A percentile compares a stretch with the other conserved stretches of the same genome.
phyloP scores from a whole-genome alignment of 768 basidiomycete species.

The Dacryopinax primogenitus region DNA sequence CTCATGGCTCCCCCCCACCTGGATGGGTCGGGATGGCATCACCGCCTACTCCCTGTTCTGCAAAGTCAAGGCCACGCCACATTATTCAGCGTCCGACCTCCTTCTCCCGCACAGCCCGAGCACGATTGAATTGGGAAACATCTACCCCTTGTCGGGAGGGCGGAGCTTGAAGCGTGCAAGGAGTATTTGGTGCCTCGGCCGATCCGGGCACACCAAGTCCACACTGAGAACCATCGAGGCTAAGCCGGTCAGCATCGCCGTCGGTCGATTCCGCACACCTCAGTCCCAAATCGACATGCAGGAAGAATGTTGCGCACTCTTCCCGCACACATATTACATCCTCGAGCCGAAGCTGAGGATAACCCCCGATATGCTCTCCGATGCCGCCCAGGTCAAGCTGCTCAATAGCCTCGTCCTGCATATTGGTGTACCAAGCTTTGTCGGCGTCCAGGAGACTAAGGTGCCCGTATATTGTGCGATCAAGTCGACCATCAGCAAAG shows the following conservation, averaged over 20 bases:
- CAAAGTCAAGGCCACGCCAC: not conserved
- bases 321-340: not conserved
- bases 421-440: slow-evolving; percentile 1
- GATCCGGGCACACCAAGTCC: not conserved
- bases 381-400: not conserved
- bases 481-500: not conserved
- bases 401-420: not conserved
- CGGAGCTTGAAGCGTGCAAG: not conserved
- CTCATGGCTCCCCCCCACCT: slow-evolving; percentile 4
- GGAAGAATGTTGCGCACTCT: not conserved
- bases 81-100: not conserved
- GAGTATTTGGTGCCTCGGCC: not conserved
- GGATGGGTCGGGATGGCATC: not conserved
- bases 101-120: not conserved
- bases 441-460: not conserved
- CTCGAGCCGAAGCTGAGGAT: not conserved
- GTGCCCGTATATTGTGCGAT: slow-evolving; percentile 5
- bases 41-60: slow-evolving; percentile 1
- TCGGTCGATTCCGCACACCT: not conserved
- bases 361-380: not conserved
- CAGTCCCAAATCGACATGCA: not conserved
- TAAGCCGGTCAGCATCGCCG: not conserved
- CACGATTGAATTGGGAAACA: not conserved
- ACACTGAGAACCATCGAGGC: not conserved
- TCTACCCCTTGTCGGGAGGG: not conserved